Base-by-base conservation (phyloP, 192 early-diverging fungal genomes). In the Coemansia sp. region DNA sequence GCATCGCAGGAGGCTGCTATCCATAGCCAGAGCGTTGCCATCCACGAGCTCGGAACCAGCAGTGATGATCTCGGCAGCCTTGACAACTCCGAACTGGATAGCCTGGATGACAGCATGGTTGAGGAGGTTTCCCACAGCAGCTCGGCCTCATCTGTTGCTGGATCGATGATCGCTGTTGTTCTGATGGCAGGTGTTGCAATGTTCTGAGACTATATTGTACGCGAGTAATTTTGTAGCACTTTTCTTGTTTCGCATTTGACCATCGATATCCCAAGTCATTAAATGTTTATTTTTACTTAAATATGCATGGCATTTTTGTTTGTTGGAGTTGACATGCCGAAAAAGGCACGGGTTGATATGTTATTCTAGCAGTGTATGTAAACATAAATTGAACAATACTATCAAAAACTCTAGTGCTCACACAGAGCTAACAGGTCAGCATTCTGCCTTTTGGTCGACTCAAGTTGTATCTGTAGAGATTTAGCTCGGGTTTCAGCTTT, bases 1-100 rank as follows among this genome's bases (percentile, higher is more conserved):
- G 73, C 73, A 5, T 77, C 73, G 42, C 73, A 77, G 57, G 49
- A 49, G 14, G 73, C 73, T 21, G 73, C 67, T 4, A 44, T 77
- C 30, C 57, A 59, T 27, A 77, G 73, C 67, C 58, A 67, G 53
- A 77, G 73, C 61, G 39, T 46, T 7, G 53, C 46, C 11, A 44
- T 33, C n/a, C 57, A 64, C 54, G 54, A 56, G 15, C 42, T 40
- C 1, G 30, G 40, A 18, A 49, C 66, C 13, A 67, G 53, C 5
- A 40, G 37, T 34, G 55, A 54, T 15, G 71, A 66, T 47, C 71
- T 67, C 18, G 64, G 64, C 43, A 40, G 44, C 46, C 58, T 75
- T 10, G 61, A 62, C 27, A 59, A 66, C 24, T 34, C 21, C 38
- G 73, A 66, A 4, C n/a, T 42, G 25, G 60, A 67, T 12, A 63